Percentiles rank a stretch among this genome's conserved stretches.
These are phyloP conservation scores for Starmerella geochares DNA, from an alignment of 805 yeast genomes.

Conservation along the genomic window DNA sequence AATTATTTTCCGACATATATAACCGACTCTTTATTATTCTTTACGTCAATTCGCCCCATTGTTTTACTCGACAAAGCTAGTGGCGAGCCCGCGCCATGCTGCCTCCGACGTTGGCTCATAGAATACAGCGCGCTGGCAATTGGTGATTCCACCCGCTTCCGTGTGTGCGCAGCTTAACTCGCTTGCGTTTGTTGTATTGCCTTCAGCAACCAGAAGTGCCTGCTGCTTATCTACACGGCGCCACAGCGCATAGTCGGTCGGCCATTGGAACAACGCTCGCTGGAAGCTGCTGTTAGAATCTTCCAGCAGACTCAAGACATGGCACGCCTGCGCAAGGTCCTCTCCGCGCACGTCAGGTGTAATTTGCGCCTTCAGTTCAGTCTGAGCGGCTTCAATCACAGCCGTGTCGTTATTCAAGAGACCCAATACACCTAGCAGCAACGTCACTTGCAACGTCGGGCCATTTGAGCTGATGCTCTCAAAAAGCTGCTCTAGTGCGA, in stretches of 20 bases:
- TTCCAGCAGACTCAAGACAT: constrained; percentile 17
- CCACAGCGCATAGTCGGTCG: constrained; percentile 64
- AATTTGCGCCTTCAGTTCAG: constrained; percentile 52
- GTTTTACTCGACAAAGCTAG: background rate
- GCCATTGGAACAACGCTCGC: constrained; percentile 62
- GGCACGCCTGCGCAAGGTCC: constrained; percentile 32
- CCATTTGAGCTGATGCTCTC: constrained; percentile 55
- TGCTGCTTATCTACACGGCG: constrained; percentile 44
- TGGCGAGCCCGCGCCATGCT: constrained; percentile 10
- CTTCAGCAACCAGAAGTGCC: constrained; percentile 50
- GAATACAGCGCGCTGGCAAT: constrained; percentile 58
- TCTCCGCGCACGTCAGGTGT: constrained; percentile 34
- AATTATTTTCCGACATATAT: too few relatives aligned
- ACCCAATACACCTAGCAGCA: constrained; percentile 72
- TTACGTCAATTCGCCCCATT: background rate
- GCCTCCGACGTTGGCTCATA: constrained; percentile 12
- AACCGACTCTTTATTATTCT: too few relatives aligned
- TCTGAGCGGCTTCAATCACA: constrained; percentile 49
- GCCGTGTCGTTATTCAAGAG: constrained; percentile 50
- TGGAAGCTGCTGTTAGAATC: constrained; percentile 43
- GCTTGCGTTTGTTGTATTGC: constrained; percentile 39
- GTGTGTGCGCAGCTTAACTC: constrained; percentile 46
- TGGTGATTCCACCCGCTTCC: constrained; percentile 39
- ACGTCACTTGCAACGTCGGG: constrained; percentile 52
- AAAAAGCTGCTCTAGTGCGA: constrained; percentile 76